Base-by-base conservation (phyloP, 2,329 filamentous ascomycete species). In the Exophiala alcalophila region DNA sequence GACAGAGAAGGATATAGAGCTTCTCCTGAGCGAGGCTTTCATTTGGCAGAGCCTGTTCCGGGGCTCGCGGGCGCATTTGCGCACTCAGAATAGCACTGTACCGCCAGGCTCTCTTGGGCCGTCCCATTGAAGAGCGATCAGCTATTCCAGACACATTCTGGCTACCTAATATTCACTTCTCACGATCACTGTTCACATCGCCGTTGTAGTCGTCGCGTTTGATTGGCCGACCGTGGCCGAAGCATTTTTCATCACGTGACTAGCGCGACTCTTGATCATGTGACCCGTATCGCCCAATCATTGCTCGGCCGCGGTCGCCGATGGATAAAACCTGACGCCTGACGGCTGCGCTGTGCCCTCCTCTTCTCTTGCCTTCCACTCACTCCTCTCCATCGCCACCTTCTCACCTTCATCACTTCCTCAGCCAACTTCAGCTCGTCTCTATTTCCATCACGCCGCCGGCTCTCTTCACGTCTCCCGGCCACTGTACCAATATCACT, bases 1-100 rank as follows among this genome's bases (percentile, higher is more conserved):
- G 92, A 96, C 88, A 1, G 92, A 96, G 63, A 97, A 97, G 70
- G 92, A 98, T 61, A 94, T 98, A 58, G 92, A 97, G 65, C 76
- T 98, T 45, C 72, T 98, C 40, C 74, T 98, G 29, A 96, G 89
- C 61, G 92, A 98, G 69, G 92, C 92, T 3, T 98, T 92, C 59
- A 96, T 98, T 53, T 98, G 92, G 94, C 90, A 98, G 70, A 95
- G 87, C 61, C 72, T 98, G 30, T 98, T 96, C 69, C 89, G 94
- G 59, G 91, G 91, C 35, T 95, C 89, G 7, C 84, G 88, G 40
- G 94, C 92, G 25, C 92, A 98, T 70, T 71, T 98, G 48, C 77
- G 80, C 37, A 59, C 52, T 23, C 53, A 58, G 9, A 50, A 45
- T 29, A 55, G 51, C 18, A 44, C 45, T 14, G 29, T 53, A 23